A percentile compares a stretch with the other conserved stretches of the same genome.
phyloP scores from a whole-genome alignment of 164 flowering plant species.

The Buxus sempervirens region DNA sequence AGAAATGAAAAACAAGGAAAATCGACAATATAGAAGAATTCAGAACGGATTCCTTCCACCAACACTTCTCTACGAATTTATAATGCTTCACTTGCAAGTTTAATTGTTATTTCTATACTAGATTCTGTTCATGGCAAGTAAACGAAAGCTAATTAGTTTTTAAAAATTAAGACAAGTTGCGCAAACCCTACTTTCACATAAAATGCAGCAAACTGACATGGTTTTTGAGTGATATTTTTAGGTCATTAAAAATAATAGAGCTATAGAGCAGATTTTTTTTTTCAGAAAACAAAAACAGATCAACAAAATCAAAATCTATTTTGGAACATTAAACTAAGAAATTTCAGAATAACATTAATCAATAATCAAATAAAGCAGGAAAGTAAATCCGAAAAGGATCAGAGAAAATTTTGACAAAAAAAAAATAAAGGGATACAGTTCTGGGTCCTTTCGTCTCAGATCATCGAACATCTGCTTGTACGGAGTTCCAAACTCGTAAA shows the following conservation, averaged over 20 bases:
- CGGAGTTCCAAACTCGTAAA: conserved; percentile 95
- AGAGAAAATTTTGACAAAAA: neutral
- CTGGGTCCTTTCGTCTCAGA: conserved; percentile 87
- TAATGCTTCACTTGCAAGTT: too few species aligned
- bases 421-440: conserved; percentile 58
- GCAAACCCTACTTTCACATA: neutral
- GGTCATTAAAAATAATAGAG: neutral
- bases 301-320: neutral
- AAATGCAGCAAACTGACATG: neutral
- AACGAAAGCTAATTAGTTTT: too few species aligned
- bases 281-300: conserved; percentile 2
- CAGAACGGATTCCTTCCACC: too few species aligned
- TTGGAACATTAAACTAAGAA: neutral
- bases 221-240: too few species aligned
- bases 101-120: too few species aligned
- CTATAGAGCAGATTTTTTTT: too few species aligned
- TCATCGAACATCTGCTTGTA: conserved; percentile 97
- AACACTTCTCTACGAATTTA: too few species aligned
- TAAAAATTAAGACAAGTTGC: too few species aligned
- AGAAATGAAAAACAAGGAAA: too few species aligned
- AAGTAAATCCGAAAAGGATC: neutral
- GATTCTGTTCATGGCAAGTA: too few species aligned
- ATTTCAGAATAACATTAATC: neutral
- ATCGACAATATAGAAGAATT: too few species aligned
- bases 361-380: neutral